Base-by-base conservation (phyloP, 495 filamentous ascomycete species). In the Tirmania nivea region DNA sequence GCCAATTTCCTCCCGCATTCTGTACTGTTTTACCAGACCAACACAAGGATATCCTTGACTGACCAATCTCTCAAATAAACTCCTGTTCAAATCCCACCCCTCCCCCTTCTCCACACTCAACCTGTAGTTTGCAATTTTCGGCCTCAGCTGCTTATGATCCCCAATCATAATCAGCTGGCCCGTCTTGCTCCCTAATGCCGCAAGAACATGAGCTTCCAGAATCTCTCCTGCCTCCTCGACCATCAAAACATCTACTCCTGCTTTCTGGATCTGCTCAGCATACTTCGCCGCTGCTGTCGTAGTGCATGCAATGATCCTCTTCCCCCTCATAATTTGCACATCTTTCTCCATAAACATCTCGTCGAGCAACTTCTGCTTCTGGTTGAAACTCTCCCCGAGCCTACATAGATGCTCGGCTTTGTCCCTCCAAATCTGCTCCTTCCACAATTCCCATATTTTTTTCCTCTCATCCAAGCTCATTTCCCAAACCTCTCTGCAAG, bases 161-260 rank as follows among this genome's bases (percentile, higher is more conserved):
- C 84, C 84, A 36, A 87, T 87, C 10, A 87, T 63, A 8, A 85
- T 69, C 3, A 84, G 59, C 35, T 87, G 80, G 57, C 84, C 74
- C 10, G 78, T 80, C 0, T 71, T 63, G 0, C 74, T 64, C 0
- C 67, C 63, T 25, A 90, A 59, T 0, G 81, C 75, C 0, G 81
- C 79, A 0, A 88, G 62, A 36, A 86, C 69, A 59, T 88, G 79
- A 20, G 70, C 74, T 59, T 90, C 84, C 1, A 87, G 64, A 21
- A 87, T 82, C 58, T 90, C 84, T 8, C 84, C 83, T 3, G 83
- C 83, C 59, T 90, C 84, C 61, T 90, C 84, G 0, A 86, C 74
- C 0, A 89, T 59, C 21, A 84, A 59, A 7, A 81, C 68, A 16
- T 74, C 73, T 0, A 76, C 75, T 0, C 52, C 53, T 5, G 74